phyloP scores from a whole-genome alignment of 2,329 filamentous ascomycete genomes.

The Huntiella savannae region DNA sequence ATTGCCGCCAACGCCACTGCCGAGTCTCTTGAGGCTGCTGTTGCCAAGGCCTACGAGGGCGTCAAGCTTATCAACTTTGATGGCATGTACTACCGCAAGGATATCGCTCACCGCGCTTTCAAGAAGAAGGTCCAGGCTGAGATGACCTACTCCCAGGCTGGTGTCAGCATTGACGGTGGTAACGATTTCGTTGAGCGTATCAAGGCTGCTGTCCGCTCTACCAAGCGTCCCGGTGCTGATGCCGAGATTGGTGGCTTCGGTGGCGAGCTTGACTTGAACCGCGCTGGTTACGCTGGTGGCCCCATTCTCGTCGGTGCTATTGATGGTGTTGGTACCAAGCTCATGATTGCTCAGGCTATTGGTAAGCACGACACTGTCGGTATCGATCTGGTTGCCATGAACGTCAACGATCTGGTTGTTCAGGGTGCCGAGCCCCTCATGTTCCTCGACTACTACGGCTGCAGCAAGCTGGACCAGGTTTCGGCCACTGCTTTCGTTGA shows the following conservation, averaged over 20 bases:
- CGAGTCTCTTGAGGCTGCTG: constrained; percentile 57
- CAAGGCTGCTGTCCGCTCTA: constrained; percentile 74
- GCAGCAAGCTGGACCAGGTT: constrained; percentile 64
- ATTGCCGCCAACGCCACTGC: constrained; percentile 75
- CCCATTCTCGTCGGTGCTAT: constrained; percentile 86
- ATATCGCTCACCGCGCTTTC: constrained; percentile 69
- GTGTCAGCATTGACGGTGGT: constrained; percentile 84
- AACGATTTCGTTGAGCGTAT: constrained; percentile 86
- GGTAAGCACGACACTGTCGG: constrained; percentile 86
- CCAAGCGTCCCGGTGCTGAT: constrained; percentile 68
- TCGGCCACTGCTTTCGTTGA: constrained; percentile 73
- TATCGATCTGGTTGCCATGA: constrained; percentile 96
- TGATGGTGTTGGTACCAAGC: constrained; percentile 90
- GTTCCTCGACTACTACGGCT: constrained; percentile 97
- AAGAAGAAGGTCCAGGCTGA: constrained; percentile 22
- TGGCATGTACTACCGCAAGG: constrained; percentile 78
- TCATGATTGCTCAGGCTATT: constrained; percentile 84
- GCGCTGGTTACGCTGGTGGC: constrained; percentile 36
- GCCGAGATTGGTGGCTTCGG: constrained; percentile 92
- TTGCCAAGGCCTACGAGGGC: constrained; percentile 72
- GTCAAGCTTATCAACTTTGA: constrained; percentile 59
- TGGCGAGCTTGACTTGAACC: constrained; percentile 59
- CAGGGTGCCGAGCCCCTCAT: constrained; percentile 88
- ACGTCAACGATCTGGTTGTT: constrained; percentile 92
- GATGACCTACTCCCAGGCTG: constrained; percentile 82